phyloP scores from a whole-genome alignment of 805 yeast species.

The Barnettozyma californica region DNA sequence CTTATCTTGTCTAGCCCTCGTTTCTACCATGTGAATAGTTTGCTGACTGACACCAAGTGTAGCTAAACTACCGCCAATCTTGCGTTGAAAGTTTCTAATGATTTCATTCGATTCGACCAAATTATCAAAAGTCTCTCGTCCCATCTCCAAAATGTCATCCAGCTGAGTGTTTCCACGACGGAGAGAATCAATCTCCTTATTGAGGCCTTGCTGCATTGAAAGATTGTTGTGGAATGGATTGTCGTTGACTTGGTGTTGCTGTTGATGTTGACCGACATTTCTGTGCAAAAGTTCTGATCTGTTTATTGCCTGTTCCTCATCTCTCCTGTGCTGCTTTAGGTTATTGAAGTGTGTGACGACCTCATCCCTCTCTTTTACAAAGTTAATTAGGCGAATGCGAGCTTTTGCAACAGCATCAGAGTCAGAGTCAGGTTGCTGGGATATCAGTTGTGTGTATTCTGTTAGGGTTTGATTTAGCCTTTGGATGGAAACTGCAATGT shows the following conservation, averaged over 20 bases:
- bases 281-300: constrained; percentile 43
- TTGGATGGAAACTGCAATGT: constrained; percentile 70
- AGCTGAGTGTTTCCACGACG: constrained; percentile 72
- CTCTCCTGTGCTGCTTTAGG: constrained; percentile 32
- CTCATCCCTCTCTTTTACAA: constrained; percentile 37
- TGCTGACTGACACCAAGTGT: constrained; percentile 85
- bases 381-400: constrained; percentile 53
- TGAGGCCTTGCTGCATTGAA: constrained; percentile 44
- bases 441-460: constrained; percentile 44
- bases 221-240: constrained; percentile 32
- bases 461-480: constrained; percentile 71
- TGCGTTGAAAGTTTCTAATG: constrained; percentile 54
- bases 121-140: constrained; percentile 78
- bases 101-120: constrained; percentile 79
- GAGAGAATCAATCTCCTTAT: constrained; percentile 60
- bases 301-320: constrained; percentile 32
- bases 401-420: constrained; percentile 33
- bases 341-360: constrained; percentile 29
- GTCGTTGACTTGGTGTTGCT: constrained; percentile 7
- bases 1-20: constrained; percentile 81
- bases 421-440: background rate
- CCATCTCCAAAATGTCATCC: constrained; percentile 89
- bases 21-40: constrained; percentile 75
- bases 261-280: constrained; percentile 22
- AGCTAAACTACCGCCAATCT: constrained; percentile 60